Evolutionary conservation across 1,139 yeast genomes (phyloP).

Genomic region (Hyphopichia burtonii): DNA sequence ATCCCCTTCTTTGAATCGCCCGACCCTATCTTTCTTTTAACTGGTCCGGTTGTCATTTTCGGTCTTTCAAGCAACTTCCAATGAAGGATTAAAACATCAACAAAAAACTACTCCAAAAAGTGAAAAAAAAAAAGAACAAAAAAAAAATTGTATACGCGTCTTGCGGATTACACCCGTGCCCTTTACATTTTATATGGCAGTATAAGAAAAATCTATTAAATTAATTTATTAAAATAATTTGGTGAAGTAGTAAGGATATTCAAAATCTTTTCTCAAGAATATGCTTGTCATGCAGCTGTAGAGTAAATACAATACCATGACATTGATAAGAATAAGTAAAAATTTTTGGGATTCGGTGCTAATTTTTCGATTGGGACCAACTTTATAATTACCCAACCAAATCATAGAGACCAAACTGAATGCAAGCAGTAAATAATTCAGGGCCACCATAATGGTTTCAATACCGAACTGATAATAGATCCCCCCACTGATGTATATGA

Average conservation of each 20-base stretch:
- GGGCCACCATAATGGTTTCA: constrained; percentile 54
- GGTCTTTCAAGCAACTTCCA: too few species aligned
- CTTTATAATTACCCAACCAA: constrained; percentile 31
- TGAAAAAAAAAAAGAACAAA: too few species aligned
- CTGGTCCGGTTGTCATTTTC: not conserved
- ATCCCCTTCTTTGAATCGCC: constrained; percentile 9
- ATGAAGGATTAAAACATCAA: too few species aligned
- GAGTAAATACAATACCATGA: constrained; percentile 24
- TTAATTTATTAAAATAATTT: constrained; percentile 27
- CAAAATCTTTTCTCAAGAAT: constrained; percentile 38
- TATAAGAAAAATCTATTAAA: too few species aligned
- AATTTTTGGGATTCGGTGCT: constrained; percentile 15
- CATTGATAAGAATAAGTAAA: constrained; percentile 17
- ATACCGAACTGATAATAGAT: constrained; percentile 66
- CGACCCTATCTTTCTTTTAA: not conserved
- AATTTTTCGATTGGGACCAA: constrained; percentile 19
- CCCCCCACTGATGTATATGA: constrained; percentile 63
- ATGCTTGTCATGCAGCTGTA: constrained; percentile 42
- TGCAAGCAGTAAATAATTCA: constrained; percentile 47
- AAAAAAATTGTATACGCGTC: not conserved
- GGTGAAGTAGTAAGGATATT: constrained; percentile 38
- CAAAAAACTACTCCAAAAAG: not conserved
- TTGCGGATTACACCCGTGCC: constrained; percentile 1
- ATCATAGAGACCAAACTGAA: constrained; percentile 37
- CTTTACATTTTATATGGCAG: too few species aligned